These are phyloP conservation scores for Cladosporium cucumerinum DNA, from an alignment of 2,329 filamentous ascomycete genomes.

Conservation along the genomic window DNA sequence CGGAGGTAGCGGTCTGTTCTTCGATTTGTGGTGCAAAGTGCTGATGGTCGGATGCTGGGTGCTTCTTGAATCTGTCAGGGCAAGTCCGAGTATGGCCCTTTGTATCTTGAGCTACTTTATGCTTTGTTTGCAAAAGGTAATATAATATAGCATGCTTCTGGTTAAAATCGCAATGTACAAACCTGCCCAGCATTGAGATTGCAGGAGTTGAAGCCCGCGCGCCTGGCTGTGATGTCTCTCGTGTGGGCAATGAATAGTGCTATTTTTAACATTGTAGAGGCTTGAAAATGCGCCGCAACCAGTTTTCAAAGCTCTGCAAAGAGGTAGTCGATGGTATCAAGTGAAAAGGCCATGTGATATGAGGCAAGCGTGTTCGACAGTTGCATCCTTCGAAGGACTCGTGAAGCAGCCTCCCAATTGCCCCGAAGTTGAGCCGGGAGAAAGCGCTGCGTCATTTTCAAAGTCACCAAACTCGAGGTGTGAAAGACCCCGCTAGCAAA, in stretches of 20 bases:
- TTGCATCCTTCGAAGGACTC: background rate
- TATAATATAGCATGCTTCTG: background rate
- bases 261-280: background rate
- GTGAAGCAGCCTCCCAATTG: background rate
- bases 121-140: background rate
- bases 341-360: background rate
- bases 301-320: background rate
- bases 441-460: slow-evolving; percentile 13
- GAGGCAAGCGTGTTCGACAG: background rate
- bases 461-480: background rate
- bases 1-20: background rate
- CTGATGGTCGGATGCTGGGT: background rate
- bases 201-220: background rate
- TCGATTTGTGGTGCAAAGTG: background rate
- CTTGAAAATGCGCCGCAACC: background rate
- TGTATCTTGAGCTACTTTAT: background rate
- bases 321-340: background rate
- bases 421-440: background rate
- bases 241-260: background rate
- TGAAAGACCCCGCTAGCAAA: background rate
- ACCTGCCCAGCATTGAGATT: background rate
- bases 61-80: background rate
- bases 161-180: background rate
- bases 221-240: background rate
- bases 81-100: background rate